Base-by-base conservation (phyloP, 108 stramenopile genomes). In the Licmophora abbreviata region DNA sequence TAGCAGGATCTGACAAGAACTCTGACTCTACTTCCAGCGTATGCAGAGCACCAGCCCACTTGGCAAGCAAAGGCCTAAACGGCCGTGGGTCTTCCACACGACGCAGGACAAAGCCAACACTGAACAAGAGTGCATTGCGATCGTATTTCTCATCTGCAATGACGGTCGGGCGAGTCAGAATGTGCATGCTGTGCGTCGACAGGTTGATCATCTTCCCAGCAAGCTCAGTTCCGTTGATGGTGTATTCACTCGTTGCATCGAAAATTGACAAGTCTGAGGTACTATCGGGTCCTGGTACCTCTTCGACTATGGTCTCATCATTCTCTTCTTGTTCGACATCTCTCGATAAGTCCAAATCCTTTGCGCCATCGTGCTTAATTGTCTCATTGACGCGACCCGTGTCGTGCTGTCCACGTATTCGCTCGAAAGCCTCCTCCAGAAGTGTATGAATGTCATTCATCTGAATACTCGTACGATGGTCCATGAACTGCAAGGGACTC, bases 221-320 rank as follows among this genome's bases (percentile, higher is more conserved):
- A 32, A 88, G 44, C 44, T 88, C 90, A 29, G 68, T 76, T 18
- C 85, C 90, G 7, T 85, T 92, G 36, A 92, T 88, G 18, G 85
- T 85, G 59, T 83, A 92, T 45, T 88, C 85, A 24, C 64, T 64
- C 1, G 81, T 79, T 0, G 80, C 76, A 35, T 81, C 80, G 60
- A 90, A 90, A 31, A 90, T 83, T 14, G 82, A 82, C 7, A 40
- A 40, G 20, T 15, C 38, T 40, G 38, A 15, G 15, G 38, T 5
- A 18, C 18, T 40, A 40, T 18, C 15, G 38, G 38, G 38, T 40
- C 38, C 3, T 40, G n/a, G 5, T 5, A 56, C 67, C 18, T 50
- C 47, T 20, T 17, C 51, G 0, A 38, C 57, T 7, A 36, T 32
- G 29, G 36, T 35, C 0, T 45, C 38, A 3, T 49, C 51, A 1